Evolutionary conservation across 2,329 filamentous ascomycete genomes (phyloP).

Genomic region (Metarhizium album): DNA sequence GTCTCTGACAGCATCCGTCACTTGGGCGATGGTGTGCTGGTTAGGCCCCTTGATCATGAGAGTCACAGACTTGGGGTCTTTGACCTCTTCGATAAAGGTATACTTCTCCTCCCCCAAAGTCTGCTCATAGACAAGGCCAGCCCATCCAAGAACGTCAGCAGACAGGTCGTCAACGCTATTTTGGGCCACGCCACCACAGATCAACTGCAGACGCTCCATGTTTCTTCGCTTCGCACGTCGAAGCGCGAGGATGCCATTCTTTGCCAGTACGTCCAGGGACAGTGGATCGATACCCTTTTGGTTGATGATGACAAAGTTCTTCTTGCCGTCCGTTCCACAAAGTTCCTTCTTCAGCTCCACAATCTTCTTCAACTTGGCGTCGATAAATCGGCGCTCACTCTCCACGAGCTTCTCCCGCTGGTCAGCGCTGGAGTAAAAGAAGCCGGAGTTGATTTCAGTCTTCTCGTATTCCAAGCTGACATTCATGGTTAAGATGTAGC

Average conservation of each 20-base stretch:
- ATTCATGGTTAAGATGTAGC: conserved; percentile 88
- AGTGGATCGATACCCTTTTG: conserved; percentile 98
- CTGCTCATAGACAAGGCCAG: conserved; percentile 93
- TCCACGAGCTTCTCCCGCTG: conserved; percentile 97
- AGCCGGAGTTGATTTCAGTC: conserved; percentile 96
- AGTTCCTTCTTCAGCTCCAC: conserved; percentile 97
- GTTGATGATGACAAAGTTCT: conserved; percentile 96
- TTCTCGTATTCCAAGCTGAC: conserved; percentile 98
- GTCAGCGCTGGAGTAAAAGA: conserved; percentile 96
- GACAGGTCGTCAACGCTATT: conserved; percentile 93
- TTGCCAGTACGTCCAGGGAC: conserved; percentile 88
- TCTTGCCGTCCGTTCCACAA: conserved; percentile 84
- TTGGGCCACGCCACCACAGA: conserved; percentile 83
- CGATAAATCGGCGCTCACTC: conserved; percentile 90
- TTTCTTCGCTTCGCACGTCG: conserved; percentile 94
- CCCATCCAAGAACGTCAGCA: conserved; percentile 86
- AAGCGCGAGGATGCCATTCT: conserved; percentile 94
- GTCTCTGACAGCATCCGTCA: conserved; percentile 92
- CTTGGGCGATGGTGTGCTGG: conserved; percentile 89
- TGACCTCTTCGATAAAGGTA: conserved; percentile 97
- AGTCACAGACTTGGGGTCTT: conserved; percentile 96
- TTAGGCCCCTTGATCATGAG: conserved; percentile 97
- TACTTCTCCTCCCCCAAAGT: conserved; percentile 97
- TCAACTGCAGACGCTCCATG: conserved; percentile 94
- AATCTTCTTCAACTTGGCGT: conserved; percentile 94